Evolutionary conservation across 306 rosid genomes (phyloP).

Genomic region (Rubus idaeus): DNA sequence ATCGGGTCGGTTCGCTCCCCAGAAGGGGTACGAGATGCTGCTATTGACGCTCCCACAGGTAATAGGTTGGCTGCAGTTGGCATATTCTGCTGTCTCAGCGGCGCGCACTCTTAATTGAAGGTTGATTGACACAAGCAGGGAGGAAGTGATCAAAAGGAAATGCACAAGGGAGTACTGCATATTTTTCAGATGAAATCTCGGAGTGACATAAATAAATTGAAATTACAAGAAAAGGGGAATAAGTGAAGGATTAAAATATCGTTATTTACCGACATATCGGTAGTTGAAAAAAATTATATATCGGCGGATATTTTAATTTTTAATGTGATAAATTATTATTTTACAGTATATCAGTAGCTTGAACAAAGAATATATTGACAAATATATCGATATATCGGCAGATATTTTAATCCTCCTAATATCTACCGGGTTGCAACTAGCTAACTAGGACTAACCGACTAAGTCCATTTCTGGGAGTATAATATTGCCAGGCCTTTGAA

Average conservation of each 20-base stretch:
- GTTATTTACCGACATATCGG: too few species aligned
- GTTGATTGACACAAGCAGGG: not conserved
- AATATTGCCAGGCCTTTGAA: too few species aligned
- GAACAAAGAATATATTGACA: too few species aligned
- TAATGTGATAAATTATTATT: too few species aligned
- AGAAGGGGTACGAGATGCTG: conserved; percentile 16
- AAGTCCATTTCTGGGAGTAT: not conserved
- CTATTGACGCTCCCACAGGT: not conserved
- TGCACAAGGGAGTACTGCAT: not conserved
- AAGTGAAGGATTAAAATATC: too few species aligned
- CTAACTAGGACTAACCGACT: too few species aligned
- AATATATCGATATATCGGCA: too few species aligned
- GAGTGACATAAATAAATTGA: not conserved
- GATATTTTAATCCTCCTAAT: too few species aligned
- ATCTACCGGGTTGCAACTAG: not conserved
- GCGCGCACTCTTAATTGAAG: not conserved
- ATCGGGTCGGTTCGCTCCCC: conserved; percentile 20
- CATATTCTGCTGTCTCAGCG: not conserved
- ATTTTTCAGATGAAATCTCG: not conserved
- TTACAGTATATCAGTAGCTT: too few species aligned
- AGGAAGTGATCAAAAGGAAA: not conserved
- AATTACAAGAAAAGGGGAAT: not conserved
- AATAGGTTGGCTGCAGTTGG: not conserved
- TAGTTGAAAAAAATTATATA: too few species aligned
- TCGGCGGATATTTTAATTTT: too few species aligned